Evolutionary conservation across 1,284 basidiomycete genomes (phyloP), one percentile per base, ranked within the genome.

Genomic region (Apiotrichum porosum): DNA sequence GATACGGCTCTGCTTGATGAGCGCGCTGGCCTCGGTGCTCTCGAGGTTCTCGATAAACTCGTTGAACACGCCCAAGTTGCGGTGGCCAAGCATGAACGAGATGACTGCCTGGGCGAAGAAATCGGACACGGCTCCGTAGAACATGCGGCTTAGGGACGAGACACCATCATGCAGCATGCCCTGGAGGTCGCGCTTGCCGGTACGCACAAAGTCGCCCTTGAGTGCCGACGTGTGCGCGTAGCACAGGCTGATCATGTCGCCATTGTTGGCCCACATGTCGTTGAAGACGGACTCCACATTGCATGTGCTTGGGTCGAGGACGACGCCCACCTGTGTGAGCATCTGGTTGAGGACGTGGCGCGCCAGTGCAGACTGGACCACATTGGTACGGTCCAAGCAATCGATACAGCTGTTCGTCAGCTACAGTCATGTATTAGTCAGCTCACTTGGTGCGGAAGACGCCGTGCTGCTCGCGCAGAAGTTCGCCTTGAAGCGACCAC

Each of bases 151-250:
- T 23, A 95, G 74, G 2, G 90, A 93, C 68, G 93, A 95, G 49
- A 93, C 83, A 1, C 92, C 91, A 63, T 95, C 92, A 64, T 95
- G 63, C 19, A 95, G 78, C 76, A 97, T 81, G 2, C 94, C 94
- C 32, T 81, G 80, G 22, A 95, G 75, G 68, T 97, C 93, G 18
- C 94, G 83, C 74, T 90, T 94, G 24, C 94, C 94, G 0, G 93
- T 97, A 79, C 90, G 81, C 1, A 91, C 94, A 64, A 91, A 97
- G 73, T 95, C 92, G n/a, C 92, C 89, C 82, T 97, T 97, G 41
- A 97, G 77, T 2, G 72, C 73, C 0, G 68, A 72, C 8, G 69
- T 77, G 17, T 76, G 75, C 1, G 75, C 74, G 58, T 97, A 95
- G 42, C 68, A 68, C 32, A 68, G 40, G 37, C 63, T 66, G 34